A percentile compares a stretch with the other conserved stretches of the same genome.
These are phyloP conservation scores for Stenogyne calaminthoides DNA, from an alignment of 305 asterid genomes.

Conservation along the genomic window DNA sequence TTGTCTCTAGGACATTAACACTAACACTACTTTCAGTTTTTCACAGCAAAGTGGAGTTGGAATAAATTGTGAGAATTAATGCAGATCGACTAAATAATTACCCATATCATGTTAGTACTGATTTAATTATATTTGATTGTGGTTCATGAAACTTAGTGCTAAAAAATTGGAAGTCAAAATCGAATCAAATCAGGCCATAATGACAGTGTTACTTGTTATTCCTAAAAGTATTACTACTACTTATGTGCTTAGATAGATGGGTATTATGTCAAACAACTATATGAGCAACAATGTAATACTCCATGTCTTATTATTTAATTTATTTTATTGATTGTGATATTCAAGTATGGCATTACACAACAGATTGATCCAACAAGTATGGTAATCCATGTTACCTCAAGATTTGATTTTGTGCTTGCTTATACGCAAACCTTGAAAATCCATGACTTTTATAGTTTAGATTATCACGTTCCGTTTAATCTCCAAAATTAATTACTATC, in stretches of 20 bases:
- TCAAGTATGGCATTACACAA: not conserved
- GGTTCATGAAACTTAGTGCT: slow-evolving; percentile 4
- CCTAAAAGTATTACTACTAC: no score
- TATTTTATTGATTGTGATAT: no score
- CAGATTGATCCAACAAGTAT: not conserved
- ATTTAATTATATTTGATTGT: not conserved
- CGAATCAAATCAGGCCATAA: no score
- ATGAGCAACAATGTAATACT: no score
- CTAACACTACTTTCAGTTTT: not conserved
- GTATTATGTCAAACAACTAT: no score
- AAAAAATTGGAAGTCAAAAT: no score
- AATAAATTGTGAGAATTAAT: slow-evolving; percentile 11
- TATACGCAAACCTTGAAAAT: no score
- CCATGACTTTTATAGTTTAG: not conserved
- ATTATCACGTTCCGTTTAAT: not conserved
- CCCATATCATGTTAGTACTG: not conserved
- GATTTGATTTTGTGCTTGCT: not conserved
- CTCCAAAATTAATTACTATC: not conserved
- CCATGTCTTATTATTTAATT: no score
- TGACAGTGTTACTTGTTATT: no score
- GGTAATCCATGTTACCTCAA: not conserved
- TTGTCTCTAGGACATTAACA: no score
- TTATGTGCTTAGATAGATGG: no score
- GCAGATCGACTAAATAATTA: not conserved
- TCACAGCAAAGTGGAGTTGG: not conserved